phyloP scores from a whole-genome alignment of 495 filamentous ascomycete genomes.

The Xylaria scruposa region DNA sequence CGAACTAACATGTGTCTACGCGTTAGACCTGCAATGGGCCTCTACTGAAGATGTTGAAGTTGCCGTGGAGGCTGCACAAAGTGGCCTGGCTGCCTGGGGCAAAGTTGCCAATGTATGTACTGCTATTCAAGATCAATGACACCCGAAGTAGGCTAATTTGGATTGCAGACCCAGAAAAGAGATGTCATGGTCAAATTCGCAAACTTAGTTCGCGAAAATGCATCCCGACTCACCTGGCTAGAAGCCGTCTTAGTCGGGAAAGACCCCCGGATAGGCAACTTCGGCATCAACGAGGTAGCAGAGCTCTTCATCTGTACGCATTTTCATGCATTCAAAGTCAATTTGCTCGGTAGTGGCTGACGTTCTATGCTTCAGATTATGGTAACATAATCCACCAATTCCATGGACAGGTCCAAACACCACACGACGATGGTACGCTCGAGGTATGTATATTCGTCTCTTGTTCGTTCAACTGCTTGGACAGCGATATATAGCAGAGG shows the following conservation, averaged over 20 bases:
- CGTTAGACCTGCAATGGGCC: slow-evolving; percentile 21
- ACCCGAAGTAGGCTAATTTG: background rate
- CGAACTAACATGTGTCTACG: background rate
- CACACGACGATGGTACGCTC: slow-evolving; percentile 29
- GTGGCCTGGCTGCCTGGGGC: slow-evolving; percentile 65
- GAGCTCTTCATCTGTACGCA: slow-evolving; percentile 60
- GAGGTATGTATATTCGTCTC: slow-evolving; percentile 21
- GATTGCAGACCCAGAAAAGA: slow-evolving; percentile 49
- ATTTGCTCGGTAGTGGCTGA: slow-evolving; percentile 32
- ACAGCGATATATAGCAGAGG: background rate
- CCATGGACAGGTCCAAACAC: slow-evolving; percentile 28
- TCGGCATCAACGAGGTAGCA: slow-evolving; percentile 11
- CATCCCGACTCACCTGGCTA: slow-evolving; percentile 58
- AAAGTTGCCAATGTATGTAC: slow-evolving; percentile 37
- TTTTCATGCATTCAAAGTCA: slow-evolving; percentile 38
- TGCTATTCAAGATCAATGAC: too few species aligned
- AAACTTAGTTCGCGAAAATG: slow-evolving; percentile 52
- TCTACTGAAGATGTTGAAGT: slow-evolving; percentile 57
- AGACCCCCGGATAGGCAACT: slow-evolving; percentile 14
- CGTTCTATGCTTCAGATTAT: slow-evolving; percentile 25
- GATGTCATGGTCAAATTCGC: slow-evolving; percentile 60
- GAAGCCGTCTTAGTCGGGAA: slow-evolving; percentile 39
- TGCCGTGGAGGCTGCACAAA: slow-evolving; percentile 65
- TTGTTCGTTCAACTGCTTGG: background rate
- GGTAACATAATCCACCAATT: slow-evolving; percentile 21